Base-by-base conservation (phyloP, 805 yeast species). In the Kuraishia hungarica region DNA sequence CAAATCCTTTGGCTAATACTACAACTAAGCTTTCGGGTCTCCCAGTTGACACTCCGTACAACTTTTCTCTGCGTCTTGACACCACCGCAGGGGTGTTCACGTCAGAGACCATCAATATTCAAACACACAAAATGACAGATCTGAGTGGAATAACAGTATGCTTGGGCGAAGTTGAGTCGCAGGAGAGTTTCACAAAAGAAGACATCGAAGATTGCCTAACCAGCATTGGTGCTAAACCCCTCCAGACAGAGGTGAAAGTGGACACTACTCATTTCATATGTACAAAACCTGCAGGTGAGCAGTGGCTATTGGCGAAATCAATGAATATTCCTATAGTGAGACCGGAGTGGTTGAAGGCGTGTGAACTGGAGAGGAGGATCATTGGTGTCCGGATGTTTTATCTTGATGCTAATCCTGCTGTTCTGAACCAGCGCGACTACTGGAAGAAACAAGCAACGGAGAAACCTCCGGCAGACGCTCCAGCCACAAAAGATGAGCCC, bases 261-360 rank as follows among this genome's bases (percentile, higher is more conserved):
- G 97, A 93, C 64, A 94, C 99, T 0, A 94, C 99, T 1, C 99
- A 94, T 69, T 94, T 87, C 64, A 76, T 94, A n/a, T 80, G 87
- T 58, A 86, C 96, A 17, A 77, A 80, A 21, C 83, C 84, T 52
- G 73, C 74, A 48, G 90, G 89, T n/a, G 70, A 74, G 53, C 92
- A 89, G 68, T 87, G 81, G 72, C 76, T 83, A 58, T 86, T 83
- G 66, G 99, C 98, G 1, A 77, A 79, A 58, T 91, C 86, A 54
- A 81, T 83, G 73, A 94, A 91, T 66, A 90, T 94, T 55, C 99
- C 99, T 1, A 81, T 94, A 47, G 92, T 94, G 26, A 81, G 96
- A 68, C 98, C 99, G 0, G 97, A 94, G 67, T 94, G 98, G 98
- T 74, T 94, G 56, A 86, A 87, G 69, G 97, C 97, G 0, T 94